Base-by-base conservation (phyloP, 306 rosid genomes). In the Medicago ruthenica region DNA sequence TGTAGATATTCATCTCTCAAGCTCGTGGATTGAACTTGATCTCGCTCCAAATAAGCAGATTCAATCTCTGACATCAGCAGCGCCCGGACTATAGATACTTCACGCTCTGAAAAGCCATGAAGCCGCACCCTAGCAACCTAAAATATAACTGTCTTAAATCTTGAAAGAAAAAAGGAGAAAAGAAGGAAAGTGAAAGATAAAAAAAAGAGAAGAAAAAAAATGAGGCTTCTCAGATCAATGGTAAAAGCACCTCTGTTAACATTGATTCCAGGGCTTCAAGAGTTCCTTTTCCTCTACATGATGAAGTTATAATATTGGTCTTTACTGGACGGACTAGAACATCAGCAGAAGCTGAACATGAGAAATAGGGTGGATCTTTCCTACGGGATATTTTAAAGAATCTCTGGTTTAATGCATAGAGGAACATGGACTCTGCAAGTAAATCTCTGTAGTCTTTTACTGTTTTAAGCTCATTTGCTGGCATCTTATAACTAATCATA, bases 11-110 rank as follows among this genome's bases (percentile, higher is more conserved):
- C 98, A 74, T 92, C 96, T 72, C 95, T 83, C 80, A 95, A 81
- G 84, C 85, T 92, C 36, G 96, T 90, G 73, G 98, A 90, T 76
- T 95, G 98, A 93, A 95, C 79, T 85, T 95, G 98, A 86, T 92
- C 97, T 17, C 98, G 92, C 80, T 95, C 98, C 90, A 94, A 89
- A 86, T 88, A 94, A 73, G 97, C 90, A 83, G 98, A 95, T 85
- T 95, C 98, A 81, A 95, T 92, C 84, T 94, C 98, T 69, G 97
- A 89, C 93, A 92, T 87, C 76, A 92, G 72, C 36, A 90, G 76
- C 6, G 97, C 88, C 74, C 93, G 90, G 47, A 92, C 98, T 45
- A 92, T 80, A 63, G 92, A 87, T 64, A 92, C 83, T 75, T 95
- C 98, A 41, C 89, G 91, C 62, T 95, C 98, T 67, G 97, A 95